phyloP scores from a whole-genome alignment of 345 rosid genomes.

The Erysimum cheiranthoides region DNA sequence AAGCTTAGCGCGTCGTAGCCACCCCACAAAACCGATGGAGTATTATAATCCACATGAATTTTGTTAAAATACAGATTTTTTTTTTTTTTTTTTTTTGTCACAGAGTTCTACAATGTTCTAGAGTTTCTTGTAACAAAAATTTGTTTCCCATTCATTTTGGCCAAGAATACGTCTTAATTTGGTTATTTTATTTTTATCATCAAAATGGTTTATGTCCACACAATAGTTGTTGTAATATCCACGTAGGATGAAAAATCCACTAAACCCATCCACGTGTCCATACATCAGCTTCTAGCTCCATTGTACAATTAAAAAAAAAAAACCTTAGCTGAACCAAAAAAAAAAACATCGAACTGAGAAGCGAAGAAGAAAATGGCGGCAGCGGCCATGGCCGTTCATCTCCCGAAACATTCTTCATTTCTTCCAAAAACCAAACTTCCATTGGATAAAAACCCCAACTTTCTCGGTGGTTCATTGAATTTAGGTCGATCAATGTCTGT shows the following conservation, averaged over 20 bases:
- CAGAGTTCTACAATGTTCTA: neutral
- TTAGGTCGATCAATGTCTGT: slow-evolving; percentile 48
- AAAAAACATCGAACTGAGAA: slow-evolving; percentile 12
- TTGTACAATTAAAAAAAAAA: neutral
- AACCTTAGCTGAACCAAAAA: neutral
- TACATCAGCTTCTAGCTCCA: slow-evolving; percentile 31
- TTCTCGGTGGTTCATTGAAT: slow-evolving; percentile 59
- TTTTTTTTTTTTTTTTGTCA: no score
- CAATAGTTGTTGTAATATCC: slow-evolving; percentile 11
- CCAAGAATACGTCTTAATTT: neutral
- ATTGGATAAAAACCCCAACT: slow-evolving; percentile 49
- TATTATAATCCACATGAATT: no score
- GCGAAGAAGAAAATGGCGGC: slow-evolving; percentile 49
- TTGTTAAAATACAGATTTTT: no score
- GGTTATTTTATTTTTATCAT: neutral
- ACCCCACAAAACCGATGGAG: neutral
- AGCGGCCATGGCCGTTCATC: slow-evolving; percentile 62
- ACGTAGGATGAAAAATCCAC: slow-evolving; percentile 29
- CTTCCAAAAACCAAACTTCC: slow-evolving; percentile 51
- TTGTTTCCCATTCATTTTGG: no score
- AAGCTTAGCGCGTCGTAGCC: neutral
- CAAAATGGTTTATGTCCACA: slow-evolving; percentile 30
- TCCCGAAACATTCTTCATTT: slow-evolving; percentile 53
- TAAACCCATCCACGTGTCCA: slow-evolving; percentile 36
- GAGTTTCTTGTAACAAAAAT: neutral